Evolutionary conservation across 139 green algal species (phyloP).

Genomic region (Chlorella sp.): DNA sequence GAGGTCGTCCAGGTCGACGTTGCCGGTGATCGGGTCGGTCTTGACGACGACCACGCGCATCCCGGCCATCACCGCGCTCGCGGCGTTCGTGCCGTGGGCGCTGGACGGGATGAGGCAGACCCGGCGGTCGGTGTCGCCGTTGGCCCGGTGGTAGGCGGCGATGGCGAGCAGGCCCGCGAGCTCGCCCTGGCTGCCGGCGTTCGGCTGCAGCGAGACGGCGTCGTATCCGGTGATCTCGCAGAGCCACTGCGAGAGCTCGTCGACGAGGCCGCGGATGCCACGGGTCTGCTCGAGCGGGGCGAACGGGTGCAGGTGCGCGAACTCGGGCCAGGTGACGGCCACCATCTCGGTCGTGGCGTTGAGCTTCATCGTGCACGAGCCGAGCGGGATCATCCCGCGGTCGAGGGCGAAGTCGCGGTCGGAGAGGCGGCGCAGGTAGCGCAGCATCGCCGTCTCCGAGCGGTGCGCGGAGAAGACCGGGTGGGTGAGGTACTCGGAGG

Average conservation of each 20-base stretch:
- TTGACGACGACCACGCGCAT: slow-evolving; percentile 90
- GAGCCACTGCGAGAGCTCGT: slow-evolving; percentile 86
- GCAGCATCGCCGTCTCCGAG: slow-evolving; percentile 58
- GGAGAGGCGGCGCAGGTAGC: slow-evolving; percentile 95
- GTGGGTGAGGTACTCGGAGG: no score
- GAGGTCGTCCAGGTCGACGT: slow-evolving; percentile 94
- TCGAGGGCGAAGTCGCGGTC: slow-evolving; percentile 91
- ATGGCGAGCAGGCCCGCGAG: slow-evolving; percentile 99
- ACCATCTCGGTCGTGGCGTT: slow-evolving; percentile 99
- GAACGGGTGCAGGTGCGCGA: slow-evolving; percentile 96
- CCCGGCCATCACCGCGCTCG: slow-evolving; percentile 92
- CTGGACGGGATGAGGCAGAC: slow-evolving; percentile 98
- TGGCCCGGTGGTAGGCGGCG: slow-evolving; percentile 84
- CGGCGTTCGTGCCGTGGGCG: slow-evolving; percentile 97
- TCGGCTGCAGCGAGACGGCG: slow-evolving; percentile 95
- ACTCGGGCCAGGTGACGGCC: slow-evolving; percentile 96
- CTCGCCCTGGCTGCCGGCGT: slow-evolving; percentile 91
- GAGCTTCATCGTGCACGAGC: slow-evolving; percentile 99
- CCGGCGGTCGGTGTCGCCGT: slow-evolving; percentile 45
- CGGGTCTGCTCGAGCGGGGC: slow-evolving; percentile 40
- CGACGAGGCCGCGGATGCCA: slow-evolving; percentile 94
- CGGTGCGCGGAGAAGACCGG: slow-evolving; percentile 94
- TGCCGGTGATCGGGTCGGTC: slow-evolving; percentile 49
- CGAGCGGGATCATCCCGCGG: slow-evolving; percentile 98
- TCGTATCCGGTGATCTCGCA: slow-evolving; percentile 97